A percentile compares a stretch with the other conserved stretches of the same genome.
Conservation (phyloP, 169 alveolate species). For the Babesia bigemina region DNA sequence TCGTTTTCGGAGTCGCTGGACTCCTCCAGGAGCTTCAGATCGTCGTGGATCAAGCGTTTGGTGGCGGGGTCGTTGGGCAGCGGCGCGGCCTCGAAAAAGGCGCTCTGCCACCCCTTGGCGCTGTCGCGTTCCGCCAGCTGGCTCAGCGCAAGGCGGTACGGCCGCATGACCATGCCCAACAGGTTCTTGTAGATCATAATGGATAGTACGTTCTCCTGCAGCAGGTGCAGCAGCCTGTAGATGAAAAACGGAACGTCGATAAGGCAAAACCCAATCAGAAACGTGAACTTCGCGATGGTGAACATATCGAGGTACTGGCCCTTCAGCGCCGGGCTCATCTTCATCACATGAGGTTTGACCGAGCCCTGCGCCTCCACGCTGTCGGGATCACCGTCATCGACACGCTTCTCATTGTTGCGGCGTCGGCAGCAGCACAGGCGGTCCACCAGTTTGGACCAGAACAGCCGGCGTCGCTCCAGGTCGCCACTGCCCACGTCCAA, state of each 20-base stretch:
- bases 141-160: constrained; percentile 60
- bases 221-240: constrained; percentile 36
- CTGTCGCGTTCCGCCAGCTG: constrained; percentile 71
- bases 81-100: constrained; percentile 44
- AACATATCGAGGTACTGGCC: constrained; percentile 59
- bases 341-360: background rate
- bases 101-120: constrained; percentile 69
- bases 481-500: background rate
- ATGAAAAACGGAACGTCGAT: constrained; percentile 62
- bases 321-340: constrained; percentile 22
- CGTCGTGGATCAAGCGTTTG: constrained; percentile 27
- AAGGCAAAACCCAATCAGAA: constrained; percentile 57
- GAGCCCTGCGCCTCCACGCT: background rate
- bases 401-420: background rate
- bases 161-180: constrained; percentile 48
- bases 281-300: constrained; percentile 66
- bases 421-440: background rate
- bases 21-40: constrained; percentile 30
- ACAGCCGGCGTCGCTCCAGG: constrained; percentile 5
- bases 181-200: constrained; percentile 60
- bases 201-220: constrained; percentile 45
- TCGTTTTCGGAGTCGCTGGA: constrained; percentile 19
- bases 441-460: constrained; percentile 15
- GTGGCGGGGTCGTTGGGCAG: constrained; percentile 20
- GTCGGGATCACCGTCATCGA: constrained; percentile 2